Evolutionary conservation across 1,284 basidiomycete species (phyloP).

Genomic region (Boletus sp.): DNA sequence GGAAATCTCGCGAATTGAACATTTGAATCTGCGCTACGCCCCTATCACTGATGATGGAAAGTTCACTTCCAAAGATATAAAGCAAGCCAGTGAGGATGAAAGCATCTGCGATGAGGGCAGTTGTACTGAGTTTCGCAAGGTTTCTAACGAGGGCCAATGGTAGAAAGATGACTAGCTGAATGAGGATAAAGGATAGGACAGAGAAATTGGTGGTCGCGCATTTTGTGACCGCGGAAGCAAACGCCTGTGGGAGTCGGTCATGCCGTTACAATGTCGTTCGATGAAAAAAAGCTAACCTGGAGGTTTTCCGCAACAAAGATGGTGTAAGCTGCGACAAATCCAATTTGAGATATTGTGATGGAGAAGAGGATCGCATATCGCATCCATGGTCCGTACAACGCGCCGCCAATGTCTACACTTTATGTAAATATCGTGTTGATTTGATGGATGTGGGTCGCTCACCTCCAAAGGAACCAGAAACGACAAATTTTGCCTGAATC

Average conservation of each 20-base stretch:
- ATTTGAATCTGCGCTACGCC: conserved; percentile 83
- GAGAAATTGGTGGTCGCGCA: conserved; percentile 69
- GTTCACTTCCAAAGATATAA: conserved; percentile 85
- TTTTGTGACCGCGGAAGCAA: conserved; percentile 82
- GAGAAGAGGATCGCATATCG: conserved; percentile 85
- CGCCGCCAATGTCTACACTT: conserved; percentile 84
- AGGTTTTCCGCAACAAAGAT: conserved; percentile 97
- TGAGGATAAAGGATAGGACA: conserved; percentile 78
- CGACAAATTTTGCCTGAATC: conserved; percentile 84
- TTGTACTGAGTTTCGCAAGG: conserved; percentile 89
- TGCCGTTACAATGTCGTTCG: neutral
- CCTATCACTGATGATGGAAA: conserved; percentile 57
- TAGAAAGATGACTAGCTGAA: conserved; percentile 85
- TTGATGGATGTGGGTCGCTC: conserved; percentile 17
- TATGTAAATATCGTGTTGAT: conserved; percentile 1
- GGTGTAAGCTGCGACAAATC: conserved; percentile 88
- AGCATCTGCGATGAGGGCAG: conserved; percentile 90
- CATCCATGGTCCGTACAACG: conserved; percentile 92
- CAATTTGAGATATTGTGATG: conserved; percentile 88
- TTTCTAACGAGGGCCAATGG: conserved; percentile 86
- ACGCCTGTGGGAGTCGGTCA: conserved; percentile 48
- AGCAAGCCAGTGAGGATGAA: conserved; percentile 92
- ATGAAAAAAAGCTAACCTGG: conserved; percentile 40
- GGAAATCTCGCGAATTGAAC: conserved; percentile 90
- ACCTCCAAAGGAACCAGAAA: conserved; percentile 94